These are phyloP conservation scores for Citrus maxima DNA, from an alignment of 345 rosid genomes.

Conservation along the genomic window DNA sequence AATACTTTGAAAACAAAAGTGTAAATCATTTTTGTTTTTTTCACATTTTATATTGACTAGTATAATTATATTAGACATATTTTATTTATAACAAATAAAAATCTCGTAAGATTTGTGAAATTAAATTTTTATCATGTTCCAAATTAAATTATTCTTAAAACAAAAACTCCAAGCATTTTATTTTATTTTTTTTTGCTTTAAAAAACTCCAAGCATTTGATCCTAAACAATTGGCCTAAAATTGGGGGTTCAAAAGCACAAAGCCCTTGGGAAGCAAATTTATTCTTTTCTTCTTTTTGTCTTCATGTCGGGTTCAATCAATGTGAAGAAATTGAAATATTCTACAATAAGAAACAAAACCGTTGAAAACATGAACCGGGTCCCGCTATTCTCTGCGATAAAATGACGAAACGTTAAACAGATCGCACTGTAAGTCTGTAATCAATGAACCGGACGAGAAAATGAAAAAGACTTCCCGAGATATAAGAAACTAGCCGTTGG, in stretches of 20 bases:
- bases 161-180: background rate
- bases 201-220: background rate
- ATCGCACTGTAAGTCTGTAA: background rate
- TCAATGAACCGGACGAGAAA: constrained; percentile 13
- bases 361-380: constrained; percentile 20
- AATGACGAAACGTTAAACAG: background rate
- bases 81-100: too few species aligned
- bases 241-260: background rate
- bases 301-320: background rate
- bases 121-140: background rate
- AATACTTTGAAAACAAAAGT: too few species aligned
- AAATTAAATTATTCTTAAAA: background rate
- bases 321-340: background rate
- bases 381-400: constrained; percentile 12
- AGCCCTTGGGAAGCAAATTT: background rate
- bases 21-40: too few species aligned
- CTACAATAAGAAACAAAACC: constrained; percentile 10
- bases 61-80: too few species aligned
- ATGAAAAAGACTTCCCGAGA: constrained; percentile 11
- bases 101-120: background rate
- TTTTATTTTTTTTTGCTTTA: too few species aligned
- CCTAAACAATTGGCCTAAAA: background rate
- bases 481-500: constrained; percentile 21
- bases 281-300: background rate
- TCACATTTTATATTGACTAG: too few species aligned